Conservation (phyloP, 352 stramenopile species). For the Pythium sp. region DNA sequence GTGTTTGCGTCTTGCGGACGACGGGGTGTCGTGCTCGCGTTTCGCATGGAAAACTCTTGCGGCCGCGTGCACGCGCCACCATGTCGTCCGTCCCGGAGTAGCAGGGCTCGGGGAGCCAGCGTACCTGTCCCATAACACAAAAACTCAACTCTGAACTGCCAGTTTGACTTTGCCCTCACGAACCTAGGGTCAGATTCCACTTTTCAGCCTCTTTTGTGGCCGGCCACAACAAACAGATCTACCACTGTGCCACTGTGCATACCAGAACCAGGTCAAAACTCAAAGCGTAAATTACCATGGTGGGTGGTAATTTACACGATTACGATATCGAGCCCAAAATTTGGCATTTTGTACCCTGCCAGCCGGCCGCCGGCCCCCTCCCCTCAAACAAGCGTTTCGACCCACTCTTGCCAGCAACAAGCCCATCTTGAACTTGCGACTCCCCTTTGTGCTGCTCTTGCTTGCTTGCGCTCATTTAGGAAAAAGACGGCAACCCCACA, state of each 20-base stretch:
- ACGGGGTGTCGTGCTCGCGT: constrained; percentile 3
- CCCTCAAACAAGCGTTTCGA: not conserved
- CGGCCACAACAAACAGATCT: not conserved
- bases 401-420: not conserved
- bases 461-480: constrained; percentile 48
- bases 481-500: constrained; percentile 49
- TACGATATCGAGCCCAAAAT: constrained; percentile 5
- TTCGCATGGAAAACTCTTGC: not conserved
- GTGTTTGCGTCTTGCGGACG: not conserved
- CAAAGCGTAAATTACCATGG: constrained; percentile 5
- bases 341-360: constrained; percentile 15
- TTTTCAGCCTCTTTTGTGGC: not conserved
- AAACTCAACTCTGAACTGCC: not conserved
- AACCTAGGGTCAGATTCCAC: not conserved
- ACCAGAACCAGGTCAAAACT: not conserved
- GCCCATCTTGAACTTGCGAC: constrained; percentile 26
- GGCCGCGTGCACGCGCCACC: not conserved
- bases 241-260: not conserved
- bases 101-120: not conserved
- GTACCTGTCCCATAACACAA: not conserved
- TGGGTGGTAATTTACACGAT: constrained; percentile 20
- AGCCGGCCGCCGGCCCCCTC: not conserved
- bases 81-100: constrained; percentile 1
- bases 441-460: not conserved
- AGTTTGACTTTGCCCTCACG: not conserved